Evolutionary conservation across 2,329 filamentous ascomycete species (phyloP).

Genomic region (Seiridium unicorne): DNA sequence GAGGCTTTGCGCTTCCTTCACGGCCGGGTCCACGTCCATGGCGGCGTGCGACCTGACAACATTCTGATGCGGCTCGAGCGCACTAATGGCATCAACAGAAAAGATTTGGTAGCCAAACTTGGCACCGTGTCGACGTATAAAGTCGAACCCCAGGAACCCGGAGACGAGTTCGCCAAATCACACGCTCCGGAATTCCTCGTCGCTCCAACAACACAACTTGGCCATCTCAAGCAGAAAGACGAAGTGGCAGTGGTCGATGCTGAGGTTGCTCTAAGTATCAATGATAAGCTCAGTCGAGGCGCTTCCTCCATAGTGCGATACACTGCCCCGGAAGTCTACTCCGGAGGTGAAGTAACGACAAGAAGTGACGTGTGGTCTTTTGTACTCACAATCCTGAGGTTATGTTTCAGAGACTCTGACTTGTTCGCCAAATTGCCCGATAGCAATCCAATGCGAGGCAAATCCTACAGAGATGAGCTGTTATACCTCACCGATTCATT

Average conservation of each 20-base stretch:
- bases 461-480: too few relatives aligned
- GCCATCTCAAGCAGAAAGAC: background rate
- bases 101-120: background rate
- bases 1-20: slow-evolving; percentile 6
- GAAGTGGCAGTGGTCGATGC: background rate
- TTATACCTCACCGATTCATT: too few relatives aligned
- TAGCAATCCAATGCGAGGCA: background rate
- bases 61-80: background rate
- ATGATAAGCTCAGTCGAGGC: background rate
- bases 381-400: background rate
- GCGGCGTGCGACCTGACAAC: slow-evolving; percentile 6
- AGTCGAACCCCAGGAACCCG: background rate
- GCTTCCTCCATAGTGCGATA: background rate
- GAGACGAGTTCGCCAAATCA: background rate
- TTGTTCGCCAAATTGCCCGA: background rate
- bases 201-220: background rate
- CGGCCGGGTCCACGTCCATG: background rate
- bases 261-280: background rate
- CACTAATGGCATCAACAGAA: slow-evolving; percentile 1
- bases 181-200: background rate
- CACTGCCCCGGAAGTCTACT: background rate
- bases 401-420: background rate
- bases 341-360: too few relatives aligned
- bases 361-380: background rate
- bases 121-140: background rate